Evolutionary conservation across 2,329 filamentous ascomycete genomes (phyloP).

Genomic region (Fusarium papillatum): DNA sequence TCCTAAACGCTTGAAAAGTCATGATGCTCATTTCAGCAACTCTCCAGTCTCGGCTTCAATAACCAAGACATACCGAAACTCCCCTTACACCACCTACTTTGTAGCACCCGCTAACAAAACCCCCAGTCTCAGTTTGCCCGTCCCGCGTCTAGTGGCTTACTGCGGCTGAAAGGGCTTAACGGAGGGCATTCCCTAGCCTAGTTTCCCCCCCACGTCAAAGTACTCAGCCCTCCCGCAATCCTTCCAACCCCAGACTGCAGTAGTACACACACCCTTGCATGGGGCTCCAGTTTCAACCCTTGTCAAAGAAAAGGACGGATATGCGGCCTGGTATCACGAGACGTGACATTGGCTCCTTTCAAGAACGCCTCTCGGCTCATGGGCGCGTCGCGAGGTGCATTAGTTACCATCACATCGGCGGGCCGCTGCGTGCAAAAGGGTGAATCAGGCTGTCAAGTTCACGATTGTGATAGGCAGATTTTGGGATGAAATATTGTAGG

Average conservation of each 20-base stretch:
- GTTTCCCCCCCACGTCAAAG: neutral
- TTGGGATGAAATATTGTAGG: neutral
- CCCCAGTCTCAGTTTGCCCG: neutral
- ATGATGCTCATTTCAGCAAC: neutral
- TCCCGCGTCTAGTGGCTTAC: neutral
- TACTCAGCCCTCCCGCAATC: neutral
- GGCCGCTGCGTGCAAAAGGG: neutral
- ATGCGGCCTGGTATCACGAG: neutral
- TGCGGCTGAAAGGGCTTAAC: constrained; percentile 2
- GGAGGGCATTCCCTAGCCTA: neutral
- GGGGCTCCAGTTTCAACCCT: neutral
- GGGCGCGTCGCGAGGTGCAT: neutral
- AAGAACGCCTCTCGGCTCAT: constrained; percentile 5
- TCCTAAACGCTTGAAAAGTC: neutral
- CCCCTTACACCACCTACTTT: neutral
- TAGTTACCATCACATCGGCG: neutral
- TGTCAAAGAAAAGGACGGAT: neutral
- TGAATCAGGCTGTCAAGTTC: neutral
- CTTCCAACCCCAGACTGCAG: neutral
- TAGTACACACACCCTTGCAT: neutral
- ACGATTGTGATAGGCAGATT: neutral
- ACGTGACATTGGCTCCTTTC: neutral
- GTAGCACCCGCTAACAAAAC: neutral
- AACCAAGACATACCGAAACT: neutral
- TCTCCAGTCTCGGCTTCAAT: neutral